A percentile compares a stretch with the other conserved stretches of the same genome.
These are phyloP conservation scores for Cladophialophora carrionii DNA, from an alignment of 2,329 filamentous ascomycete species.

Conservation along the genomic window DNA sequence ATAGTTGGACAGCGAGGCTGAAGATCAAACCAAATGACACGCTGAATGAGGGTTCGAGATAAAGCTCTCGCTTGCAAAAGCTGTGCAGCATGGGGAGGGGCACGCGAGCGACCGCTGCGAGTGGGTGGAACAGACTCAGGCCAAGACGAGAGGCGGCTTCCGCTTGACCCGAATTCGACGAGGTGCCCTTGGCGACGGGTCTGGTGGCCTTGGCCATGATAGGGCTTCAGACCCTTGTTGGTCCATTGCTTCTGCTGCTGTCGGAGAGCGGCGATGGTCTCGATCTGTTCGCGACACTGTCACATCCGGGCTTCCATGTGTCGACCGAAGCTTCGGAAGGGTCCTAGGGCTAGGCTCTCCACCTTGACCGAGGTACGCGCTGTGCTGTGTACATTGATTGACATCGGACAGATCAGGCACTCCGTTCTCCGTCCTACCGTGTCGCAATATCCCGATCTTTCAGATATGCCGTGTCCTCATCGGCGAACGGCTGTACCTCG, in stretches of 20 bases:
- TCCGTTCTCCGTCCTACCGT: background rate
- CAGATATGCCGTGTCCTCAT: background rate
- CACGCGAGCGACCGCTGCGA: background rate
- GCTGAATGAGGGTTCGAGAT: constrained; percentile 6
- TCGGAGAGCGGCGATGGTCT: constrained; percentile 12
- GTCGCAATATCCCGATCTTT: background rate
- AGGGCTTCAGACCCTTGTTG: background rate
- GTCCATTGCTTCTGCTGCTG: constrained; percentile 6
- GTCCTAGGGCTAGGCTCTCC: background rate
- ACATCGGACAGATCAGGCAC: background rate
- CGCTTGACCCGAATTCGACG: background rate
- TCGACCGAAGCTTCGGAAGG: background rate
- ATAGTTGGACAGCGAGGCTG: constrained; percentile 9
- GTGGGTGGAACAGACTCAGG: constrained; percentile 1
- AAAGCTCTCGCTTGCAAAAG: background rate
- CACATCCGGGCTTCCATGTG: background rate
- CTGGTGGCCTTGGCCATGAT: constrained; percentile 3
- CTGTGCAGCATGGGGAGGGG: background rate
- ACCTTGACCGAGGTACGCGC: background rate
- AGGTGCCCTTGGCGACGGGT: constrained; percentile 1
- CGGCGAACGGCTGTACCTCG: background rate
- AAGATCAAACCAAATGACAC: background rate
- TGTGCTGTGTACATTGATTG: background rate
- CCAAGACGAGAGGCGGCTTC: constrained; percentile 10
- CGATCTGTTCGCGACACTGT: background rate